These are phyloP conservation scores for Chamaenerion angustifolium DNA, from an alignment of 345 rosid genomes.

Conservation along the genomic window DNA sequence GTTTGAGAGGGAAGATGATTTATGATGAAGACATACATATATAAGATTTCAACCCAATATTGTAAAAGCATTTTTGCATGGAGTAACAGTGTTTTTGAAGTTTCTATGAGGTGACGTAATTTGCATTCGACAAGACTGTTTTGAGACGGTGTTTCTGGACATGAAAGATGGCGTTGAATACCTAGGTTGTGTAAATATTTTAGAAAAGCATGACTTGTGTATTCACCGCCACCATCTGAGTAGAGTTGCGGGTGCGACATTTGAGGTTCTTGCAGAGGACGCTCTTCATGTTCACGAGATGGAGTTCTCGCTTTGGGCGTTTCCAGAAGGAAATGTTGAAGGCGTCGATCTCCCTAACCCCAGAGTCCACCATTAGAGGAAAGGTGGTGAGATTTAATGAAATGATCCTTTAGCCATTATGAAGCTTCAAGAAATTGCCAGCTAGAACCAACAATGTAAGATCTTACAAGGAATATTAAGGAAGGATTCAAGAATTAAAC, in stretches of 20 bases:
- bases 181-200: no score
- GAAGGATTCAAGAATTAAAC: slow-evolving; percentile 83
- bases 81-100: no score
- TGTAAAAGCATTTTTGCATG: no score
- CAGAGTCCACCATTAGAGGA: slow-evolving; percentile 98
- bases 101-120: no score
- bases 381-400: slow-evolving; percentile 86
- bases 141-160: no score
- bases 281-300: slow-evolving; percentile 66
- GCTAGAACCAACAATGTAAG: slow-evolving; percentile 80
- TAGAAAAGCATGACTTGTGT: no score
- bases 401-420: slow-evolving; percentile 97
- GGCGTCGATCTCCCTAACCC: slow-evolving; percentile 84
- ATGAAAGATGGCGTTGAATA: no score
- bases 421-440: slow-evolving; percentile 90
- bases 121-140: no score
- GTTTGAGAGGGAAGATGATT: no score
- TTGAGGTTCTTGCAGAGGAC: slow-evolving; percentile 94
- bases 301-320: slow-evolving; percentile 65
- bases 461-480: slow-evolving; percentile 87
- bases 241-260: slow-evolving; percentile 97
- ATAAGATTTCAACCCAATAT: no score
- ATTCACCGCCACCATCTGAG: no score
- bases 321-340: slow-evolving; percentile 92
- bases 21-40: no score